Percentiles rank a stretch among this genome's conserved stretches.
phyloP scores from a whole-genome alignment of 164 flowering plant genomes.

The Vitis vinifera region DNA sequence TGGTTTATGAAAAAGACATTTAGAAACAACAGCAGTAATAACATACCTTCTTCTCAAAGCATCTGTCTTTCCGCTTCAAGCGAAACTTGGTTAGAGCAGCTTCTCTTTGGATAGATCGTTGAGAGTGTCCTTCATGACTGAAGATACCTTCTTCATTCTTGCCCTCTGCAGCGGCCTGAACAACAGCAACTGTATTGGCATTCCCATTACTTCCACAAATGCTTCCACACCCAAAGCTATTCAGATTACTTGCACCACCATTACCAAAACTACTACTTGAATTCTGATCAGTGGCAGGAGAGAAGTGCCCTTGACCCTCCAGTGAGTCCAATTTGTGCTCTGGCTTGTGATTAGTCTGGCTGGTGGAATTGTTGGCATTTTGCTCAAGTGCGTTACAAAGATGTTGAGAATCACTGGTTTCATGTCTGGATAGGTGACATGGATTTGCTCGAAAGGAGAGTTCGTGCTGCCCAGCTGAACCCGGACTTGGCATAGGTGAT shows the following conservation, averaged over 20 bases:
- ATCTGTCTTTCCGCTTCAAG: constrained; percentile 89
- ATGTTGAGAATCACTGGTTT: constrained; percentile 21
- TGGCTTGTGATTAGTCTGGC: constrained; percentile 20
- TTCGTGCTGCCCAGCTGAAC: constrained; percentile 33
- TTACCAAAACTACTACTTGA: constrained; percentile 55
- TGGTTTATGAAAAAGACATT: too few species aligned
- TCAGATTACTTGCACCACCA: constrained; percentile 38
- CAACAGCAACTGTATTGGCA: constrained; percentile 29
- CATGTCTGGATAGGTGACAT: constrained; percentile 32
- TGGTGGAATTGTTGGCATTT: constrained; percentile 20
- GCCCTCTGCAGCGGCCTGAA: constrained; percentile 29
- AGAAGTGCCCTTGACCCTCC: constrained; percentile 39
- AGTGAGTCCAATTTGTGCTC: constrained; percentile 31
- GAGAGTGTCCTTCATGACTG: constrained; percentile 28
- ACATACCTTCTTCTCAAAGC: constrained; percentile 86
- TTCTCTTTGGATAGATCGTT: constrained; percentile 70
- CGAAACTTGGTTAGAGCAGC: constrained; percentile 88
- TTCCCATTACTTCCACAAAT: constrained; percentile 48
- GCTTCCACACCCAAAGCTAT: constrained; percentile 49
- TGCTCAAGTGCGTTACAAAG: constrained; percentile 19
- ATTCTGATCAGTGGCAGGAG: constrained; percentile 59
- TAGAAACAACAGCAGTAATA: not conserved
- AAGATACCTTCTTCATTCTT: constrained; percentile 39
- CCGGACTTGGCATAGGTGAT: constrained; percentile 39
- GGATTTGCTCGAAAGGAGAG: constrained; percentile 19